Conservation (phyloP, 192 early-diverging fungal genomes). For the Entophlyctis helioformis region DNA sequence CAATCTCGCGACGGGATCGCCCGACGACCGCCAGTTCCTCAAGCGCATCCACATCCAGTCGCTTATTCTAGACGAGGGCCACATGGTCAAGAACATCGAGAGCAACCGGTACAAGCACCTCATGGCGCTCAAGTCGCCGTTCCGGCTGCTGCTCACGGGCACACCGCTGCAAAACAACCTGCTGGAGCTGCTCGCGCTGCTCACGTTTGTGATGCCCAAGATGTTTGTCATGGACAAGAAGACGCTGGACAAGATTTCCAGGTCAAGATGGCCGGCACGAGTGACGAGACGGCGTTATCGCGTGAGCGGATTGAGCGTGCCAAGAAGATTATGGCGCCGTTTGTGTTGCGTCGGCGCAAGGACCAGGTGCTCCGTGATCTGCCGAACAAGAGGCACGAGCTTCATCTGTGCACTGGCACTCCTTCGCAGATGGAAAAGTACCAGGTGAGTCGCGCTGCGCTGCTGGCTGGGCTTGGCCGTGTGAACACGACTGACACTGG, state of each 20-base stretch:
- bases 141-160: slow-evolving; percentile 60
- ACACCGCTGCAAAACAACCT: slow-evolving; percentile 93
- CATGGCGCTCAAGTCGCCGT: slow-evolving; percentile 19
- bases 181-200: slow-evolving; percentile 64
- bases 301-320: slow-evolving; percentile 61
- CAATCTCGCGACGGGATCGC: slow-evolving; percentile 54
- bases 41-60: slow-evolving; percentile 46
- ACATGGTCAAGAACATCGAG: slow-evolving; percentile 82
- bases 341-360: slow-evolving; percentile 77
- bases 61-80: slow-evolving; percentile 79
- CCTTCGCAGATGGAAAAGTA: too few relatives aligned
- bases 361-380: slow-evolving; percentile 49
- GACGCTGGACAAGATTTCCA: slow-evolving; percentile 42
- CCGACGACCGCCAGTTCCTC: slow-evolving; percentile 63
- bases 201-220: slow-evolving; percentile 78
- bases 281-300: slow-evolving; percentile 10
- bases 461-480: too few relatives aligned
- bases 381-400: slow-evolving; percentile 43
- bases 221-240: slow-evolving; percentile 56
- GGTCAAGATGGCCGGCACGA: slow-evolving; percentile 25
- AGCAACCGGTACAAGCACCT: slow-evolving; percentile 68
- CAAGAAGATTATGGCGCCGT: slow-evolving; percentile 73
- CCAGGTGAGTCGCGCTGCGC: too few relatives aligned
- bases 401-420: slow-evolving; percentile 39
- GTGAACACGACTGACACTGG: too few relatives aligned